Base-by-base conservation (phyloP, 768 basidiomycete genomes). In the Filobasidium floriforme region DNA sequence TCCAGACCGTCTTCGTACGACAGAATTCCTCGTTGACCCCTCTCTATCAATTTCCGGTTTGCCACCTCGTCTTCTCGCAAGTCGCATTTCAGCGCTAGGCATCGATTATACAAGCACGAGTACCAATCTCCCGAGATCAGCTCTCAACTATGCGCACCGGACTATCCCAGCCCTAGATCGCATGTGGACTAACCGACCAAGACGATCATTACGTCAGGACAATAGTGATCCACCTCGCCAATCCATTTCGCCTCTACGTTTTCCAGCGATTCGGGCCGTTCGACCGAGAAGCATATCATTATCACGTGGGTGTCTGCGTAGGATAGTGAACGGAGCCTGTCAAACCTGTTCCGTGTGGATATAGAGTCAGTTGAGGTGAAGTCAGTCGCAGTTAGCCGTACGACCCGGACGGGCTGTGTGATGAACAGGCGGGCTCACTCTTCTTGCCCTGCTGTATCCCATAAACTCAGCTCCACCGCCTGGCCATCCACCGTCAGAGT, bases 241-340 rank as follows among this genome's bases (percentile, higher is more conserved):
- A 66, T 61, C 65, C 65, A 66, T 57, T 94, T 98, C 24, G 86
- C 83, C 76, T 94, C 92, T n/a, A 96, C 87, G 73, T 98, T 98
- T 73, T 96, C 94, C 69, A 98, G 80, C 32, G 92, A 96, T n/a
- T 85, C 84, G 10, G 93, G 94, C 70, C 92, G 92, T 76, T 98
- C 94, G 40, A 94, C 88, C 89, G 93, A 94, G 78, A 96, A 97
- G 79, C 94, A 97, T 28, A 97, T 82, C 89, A 97, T 89, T 69
- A 97, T 84, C 66, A 97, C 88, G 80, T 97, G 90, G 0, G 94
- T 96, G 79, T 97, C 94, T 10, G 94, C 89, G 77, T 97, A 98
- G 43, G 89, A 90, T n/a, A 98, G 80, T 12, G 92, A 94, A 57
- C 94, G 85, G 65, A 98, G 80, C 54, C 92, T 83, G 76, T 94